phyloP scores from a whole-genome alignment of 2,329 filamentous ascomycete species.

The Nemania diffusa region DNA sequence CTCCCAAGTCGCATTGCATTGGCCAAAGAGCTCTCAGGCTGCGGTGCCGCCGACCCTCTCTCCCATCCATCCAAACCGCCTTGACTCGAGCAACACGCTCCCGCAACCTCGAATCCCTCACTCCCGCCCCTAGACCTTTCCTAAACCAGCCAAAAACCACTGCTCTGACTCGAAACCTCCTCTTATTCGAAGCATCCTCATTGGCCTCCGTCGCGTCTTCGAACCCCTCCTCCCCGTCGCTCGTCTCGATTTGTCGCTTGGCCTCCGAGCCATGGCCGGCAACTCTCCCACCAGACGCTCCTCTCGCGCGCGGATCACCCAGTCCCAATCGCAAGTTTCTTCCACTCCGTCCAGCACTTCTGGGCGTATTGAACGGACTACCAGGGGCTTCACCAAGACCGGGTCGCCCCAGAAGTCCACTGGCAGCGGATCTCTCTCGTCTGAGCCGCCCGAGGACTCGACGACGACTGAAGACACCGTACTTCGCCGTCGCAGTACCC shows the following conservation, averaged over 20 bases:
- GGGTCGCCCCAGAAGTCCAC: slow-evolving; percentile 80
- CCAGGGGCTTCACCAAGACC: slow-evolving; percentile 77
- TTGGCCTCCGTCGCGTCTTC: slow-evolving; percentile 28
- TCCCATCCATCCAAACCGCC: slow-evolving; percentile 18
- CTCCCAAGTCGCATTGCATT: slow-evolving; percentile 45
- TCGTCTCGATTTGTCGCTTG: slow-evolving; percentile 34
- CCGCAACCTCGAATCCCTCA: slow-evolving; percentile 18
- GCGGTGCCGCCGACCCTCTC: slow-evolving; percentile 11
- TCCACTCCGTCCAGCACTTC: slow-evolving; percentile 83
- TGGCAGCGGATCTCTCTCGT: slow-evolving; percentile 77
- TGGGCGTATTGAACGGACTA: slow-evolving; percentile 77
- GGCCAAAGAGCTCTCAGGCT: slow-evolving; percentile 41
- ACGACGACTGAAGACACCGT: slow-evolving; percentile 69
- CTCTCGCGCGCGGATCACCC: slow-evolving; percentile 85
- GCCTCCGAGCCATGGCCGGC: slow-evolving; percentile 56
- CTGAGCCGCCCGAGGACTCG: slow-evolving; percentile 72
- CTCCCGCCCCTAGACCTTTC: slow-evolving; percentile 23
- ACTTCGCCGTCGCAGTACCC: slow-evolving; percentile 81
- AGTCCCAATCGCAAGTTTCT: slow-evolving; percentile 80
- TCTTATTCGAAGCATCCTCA: slow-evolving; percentile 17
- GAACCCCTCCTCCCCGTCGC: slow-evolving; percentile 35
- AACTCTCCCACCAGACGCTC: slow-evolving; percentile 81
- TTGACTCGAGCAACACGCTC: slow-evolving; percentile 35
- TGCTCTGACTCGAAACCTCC: slow-evolving; percentile 24
- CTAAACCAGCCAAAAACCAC: slow-evolving; percentile 14